phyloP scores from a whole-genome alignment of 2,329 filamentous ascomycete species.

The Intubia oerlemansii region DNA sequence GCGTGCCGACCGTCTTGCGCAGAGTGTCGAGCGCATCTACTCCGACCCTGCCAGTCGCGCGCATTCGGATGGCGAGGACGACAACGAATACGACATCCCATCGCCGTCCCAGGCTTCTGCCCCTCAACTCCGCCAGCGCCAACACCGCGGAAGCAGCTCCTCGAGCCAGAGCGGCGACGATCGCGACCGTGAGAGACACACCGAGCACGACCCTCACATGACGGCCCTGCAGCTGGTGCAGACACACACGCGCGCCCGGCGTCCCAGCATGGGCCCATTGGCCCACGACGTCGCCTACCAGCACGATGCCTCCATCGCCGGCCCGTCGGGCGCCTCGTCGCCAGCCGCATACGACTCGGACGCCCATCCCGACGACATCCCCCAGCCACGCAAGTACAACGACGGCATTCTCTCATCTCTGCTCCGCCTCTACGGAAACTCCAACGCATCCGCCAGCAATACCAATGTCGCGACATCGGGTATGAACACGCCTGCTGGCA shows the following conservation, averaged over 20 bases:
- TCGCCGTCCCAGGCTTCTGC: too few species aligned
- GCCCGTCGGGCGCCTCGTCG: conserved; percentile 12
- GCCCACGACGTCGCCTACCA: conserved; percentile 3
- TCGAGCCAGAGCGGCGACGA: neutral
- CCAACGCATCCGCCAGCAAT: conserved; percentile 10
- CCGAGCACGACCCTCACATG: conserved; percentile 2
- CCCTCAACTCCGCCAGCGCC: too few species aligned
- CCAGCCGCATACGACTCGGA: conserved; percentile 36
- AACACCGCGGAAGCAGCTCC: neutral
- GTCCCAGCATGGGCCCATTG: neutral
- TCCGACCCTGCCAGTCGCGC: conserved; percentile 12
- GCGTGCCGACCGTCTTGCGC: conserved; percentile 15
- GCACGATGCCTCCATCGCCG: conserved; percentile 7
- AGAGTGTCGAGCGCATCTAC: conserved; percentile 12
- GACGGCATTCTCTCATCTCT: conserved; percentile 54
- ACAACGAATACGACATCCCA: conserved; percentile 1
- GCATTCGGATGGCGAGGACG: conserved; percentile 10
- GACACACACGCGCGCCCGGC: conserved; percentile 4
- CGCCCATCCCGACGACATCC: conserved; percentile 32
- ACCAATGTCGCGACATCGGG: conserved; percentile 16
- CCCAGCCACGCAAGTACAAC: conserved; percentile 44
- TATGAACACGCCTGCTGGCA: conserved; percentile 20
- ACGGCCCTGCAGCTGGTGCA: conserved; percentile 8
- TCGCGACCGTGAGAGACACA: conserved; percentile 3
- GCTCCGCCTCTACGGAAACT: conserved; percentile 44